These are phyloP conservation scores for Paramecium octaurelia DNA, from an alignment of 73 alveolate species.

Conservation along the genomic window DNA sequence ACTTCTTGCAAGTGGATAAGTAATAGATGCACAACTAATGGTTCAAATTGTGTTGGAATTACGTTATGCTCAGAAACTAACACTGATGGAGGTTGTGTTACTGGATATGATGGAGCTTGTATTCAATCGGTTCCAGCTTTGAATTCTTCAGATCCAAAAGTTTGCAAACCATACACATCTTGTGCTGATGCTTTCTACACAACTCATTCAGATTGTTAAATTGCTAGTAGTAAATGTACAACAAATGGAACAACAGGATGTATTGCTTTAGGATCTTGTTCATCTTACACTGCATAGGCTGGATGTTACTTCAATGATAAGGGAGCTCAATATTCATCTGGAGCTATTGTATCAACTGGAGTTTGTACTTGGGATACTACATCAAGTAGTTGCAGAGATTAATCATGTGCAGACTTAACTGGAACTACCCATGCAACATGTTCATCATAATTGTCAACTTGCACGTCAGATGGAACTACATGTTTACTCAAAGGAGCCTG, in stretches of 20 bases:
- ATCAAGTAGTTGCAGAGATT: not conserved
- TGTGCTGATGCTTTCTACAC: conserved; percentile 28
- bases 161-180: not conserved
- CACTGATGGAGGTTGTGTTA: conserved; percentile 19
- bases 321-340: not conserved
- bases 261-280: not conserved
- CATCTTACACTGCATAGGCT: not conserved
- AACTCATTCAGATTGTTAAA: conserved; percentile 3
- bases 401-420: not conserved
- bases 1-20: not conserved
- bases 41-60: not conserved
- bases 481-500: not conserved
- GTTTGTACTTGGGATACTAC: not conserved
- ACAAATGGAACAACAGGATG: not conserved
- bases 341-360: not conserved
- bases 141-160: not conserved
- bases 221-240: not conserved
- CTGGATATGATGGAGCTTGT: not conserved
- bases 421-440: not conserved
- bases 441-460: not conserved
- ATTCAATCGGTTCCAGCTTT: not conserved
- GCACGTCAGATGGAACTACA: conserved; percentile 32
- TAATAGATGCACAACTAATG: conserved; percentile 9
- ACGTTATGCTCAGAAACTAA: not conserved
- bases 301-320: not conserved